phyloP scores from a whole-genome alignment of 768 basidiomycete genomes.

The Ramaria rubella region DNA sequence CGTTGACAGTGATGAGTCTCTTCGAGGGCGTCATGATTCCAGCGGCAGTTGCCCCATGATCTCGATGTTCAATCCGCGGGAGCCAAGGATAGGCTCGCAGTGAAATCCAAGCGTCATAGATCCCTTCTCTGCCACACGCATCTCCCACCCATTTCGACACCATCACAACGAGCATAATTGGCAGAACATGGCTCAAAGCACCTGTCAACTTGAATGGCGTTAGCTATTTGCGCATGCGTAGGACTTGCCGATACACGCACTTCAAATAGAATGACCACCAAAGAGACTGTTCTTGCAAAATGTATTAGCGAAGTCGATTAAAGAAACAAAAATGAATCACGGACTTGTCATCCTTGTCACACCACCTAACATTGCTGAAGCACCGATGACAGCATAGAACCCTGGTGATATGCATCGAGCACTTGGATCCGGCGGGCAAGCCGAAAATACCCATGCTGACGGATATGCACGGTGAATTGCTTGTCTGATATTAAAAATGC shows the following conservation, averaged over 20 bases:
- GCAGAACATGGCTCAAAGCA: conserved; percentile 72
- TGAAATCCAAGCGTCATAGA: conserved; percentile 67
- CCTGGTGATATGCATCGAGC: conserved; percentile 66
- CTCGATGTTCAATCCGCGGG: conserved; percentile 56
- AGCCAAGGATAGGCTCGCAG: conserved; percentile 69
- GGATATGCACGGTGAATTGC: conserved; percentile 60
- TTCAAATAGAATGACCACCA: conserved; percentile 75
- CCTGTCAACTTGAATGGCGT: conserved; percentile 51
- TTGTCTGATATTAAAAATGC: conserved; percentile 40
- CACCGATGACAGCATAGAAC: conserved; percentile 73
- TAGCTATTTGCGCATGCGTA: background rate
- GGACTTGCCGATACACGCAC: conserved; percentile 25
- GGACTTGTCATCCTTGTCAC: conserved; percentile 73
- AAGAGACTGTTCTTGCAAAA: conserved; percentile 43
- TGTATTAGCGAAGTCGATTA: background rate
- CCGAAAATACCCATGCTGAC: conserved; percentile 59
- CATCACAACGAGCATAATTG: conserved; percentile 78
- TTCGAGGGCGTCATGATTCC: conserved; percentile 51
- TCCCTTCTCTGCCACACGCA: conserved; percentile 60
- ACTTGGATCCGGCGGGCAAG: conserved; percentile 66
- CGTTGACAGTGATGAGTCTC: conserved; percentile 45
- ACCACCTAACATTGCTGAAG: conserved; percentile 68
- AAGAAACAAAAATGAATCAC: conserved; percentile 17
- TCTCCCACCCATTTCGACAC: conserved; percentile 73
- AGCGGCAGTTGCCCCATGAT: conserved; percentile 55